Evolutionary conservation across 495 filamentous ascomycete genomes (phyloP), one percentile per base, ranked within the genome.

Genomic region (Xylaria curta): DNA sequence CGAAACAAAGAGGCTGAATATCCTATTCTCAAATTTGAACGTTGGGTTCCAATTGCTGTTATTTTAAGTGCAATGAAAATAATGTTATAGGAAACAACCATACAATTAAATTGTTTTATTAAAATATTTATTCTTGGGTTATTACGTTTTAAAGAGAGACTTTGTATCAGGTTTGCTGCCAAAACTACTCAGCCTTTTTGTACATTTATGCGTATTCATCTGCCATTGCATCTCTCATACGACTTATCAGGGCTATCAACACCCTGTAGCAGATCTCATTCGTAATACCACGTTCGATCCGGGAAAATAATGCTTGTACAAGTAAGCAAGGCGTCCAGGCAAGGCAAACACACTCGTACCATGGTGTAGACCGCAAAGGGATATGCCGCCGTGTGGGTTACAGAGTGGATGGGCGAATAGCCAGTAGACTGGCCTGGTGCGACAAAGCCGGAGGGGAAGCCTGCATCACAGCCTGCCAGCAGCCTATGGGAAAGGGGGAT

Each of bases 261-360:
- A 28, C 12, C 10, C 28, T 56, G 53, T 56, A 56, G 36, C 53
- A 31, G 26, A 56, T 15, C 53, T 31, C 6, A 9, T 56, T 3
- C 17, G n/a, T 19, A 24, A 10, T 56, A 24, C 21, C 9, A 26
- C 21, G 21, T 26, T 59, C 28, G 19, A 36, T 38, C 58, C 5
- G 21, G 6, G 17, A 8, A 38, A 8, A 38, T 17, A 60, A 2
- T 58, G 56, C n/a, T n/a, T 54, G 51, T 13, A 33, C 33, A 58
- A 26, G 62, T 65, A 65, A 47, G 42, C 40, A 65, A 65, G 60
- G 60, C 60, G 60, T 28, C 26, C 60, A 63, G 31, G 33, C 58
- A 38, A 60, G 58, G 58, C 58, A 60, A 36, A 59, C 54, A 31
- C 33, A 24, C 58, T 38, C 58, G 31, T 38, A 38, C 58, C 58